phyloP scores from a whole-genome alignment of 805 yeast species.

The Wickerhamiella qilinensis region DNA sequence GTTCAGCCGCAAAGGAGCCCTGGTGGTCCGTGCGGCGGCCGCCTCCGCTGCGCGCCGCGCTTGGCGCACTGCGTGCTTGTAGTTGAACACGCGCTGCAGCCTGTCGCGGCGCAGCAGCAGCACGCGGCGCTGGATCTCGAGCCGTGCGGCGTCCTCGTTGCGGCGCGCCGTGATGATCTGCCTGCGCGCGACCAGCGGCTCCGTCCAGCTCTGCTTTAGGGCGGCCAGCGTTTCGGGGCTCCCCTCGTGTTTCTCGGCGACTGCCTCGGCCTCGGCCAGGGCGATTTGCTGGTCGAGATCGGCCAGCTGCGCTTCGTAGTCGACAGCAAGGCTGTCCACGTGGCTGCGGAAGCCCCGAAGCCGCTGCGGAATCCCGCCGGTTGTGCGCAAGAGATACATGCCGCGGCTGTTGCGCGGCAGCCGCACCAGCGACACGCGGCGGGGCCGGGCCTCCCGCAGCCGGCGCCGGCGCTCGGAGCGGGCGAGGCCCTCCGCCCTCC shows the following conservation, averaged over 20 bases:
- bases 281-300: constrained; percentile 5
- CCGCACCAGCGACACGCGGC: constrained; percentile 7
- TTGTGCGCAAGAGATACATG: constrained; percentile 9
- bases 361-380: constrained; percentile 7
- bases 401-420: constrained; percentile 9
- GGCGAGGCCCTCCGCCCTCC: neutral
- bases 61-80: neutral
- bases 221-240: constrained; percentile 5
- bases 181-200: neutral
- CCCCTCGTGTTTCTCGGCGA: constrained; percentile 6
- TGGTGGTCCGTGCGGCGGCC: neutral
- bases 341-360: constrained; percentile 9
- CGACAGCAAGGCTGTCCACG: constrained; percentile 5
- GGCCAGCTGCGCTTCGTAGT: neutral
- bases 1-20: neutral
- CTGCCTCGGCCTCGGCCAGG: constrained; percentile 8
- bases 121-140: constrained; percentile 13
- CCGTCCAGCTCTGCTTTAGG: constrained; percentile 1
- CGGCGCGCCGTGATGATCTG: neutral
- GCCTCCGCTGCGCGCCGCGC: neutral
- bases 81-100: constrained; percentile 8
- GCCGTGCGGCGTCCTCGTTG: neutral
- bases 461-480: neutral
- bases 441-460: constrained; percentile 4
- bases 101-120: constrained; percentile 7